Evolutionary conservation across 805 yeast genomes (phyloP).

Genomic region (Lipomyces sp.): DNA sequence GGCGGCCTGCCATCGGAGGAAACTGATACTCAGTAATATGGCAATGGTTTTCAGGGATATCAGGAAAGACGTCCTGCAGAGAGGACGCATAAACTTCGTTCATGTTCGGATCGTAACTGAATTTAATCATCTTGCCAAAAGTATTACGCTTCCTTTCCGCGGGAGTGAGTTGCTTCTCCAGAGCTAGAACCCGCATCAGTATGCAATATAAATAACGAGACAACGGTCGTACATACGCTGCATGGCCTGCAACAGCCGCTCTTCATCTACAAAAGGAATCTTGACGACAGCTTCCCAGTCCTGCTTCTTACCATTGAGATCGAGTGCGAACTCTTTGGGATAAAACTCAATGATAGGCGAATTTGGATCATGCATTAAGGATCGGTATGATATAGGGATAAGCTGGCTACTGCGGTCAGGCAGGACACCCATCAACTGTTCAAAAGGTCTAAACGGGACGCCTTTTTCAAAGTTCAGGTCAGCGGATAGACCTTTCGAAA

Average conservation of each 20-base stretch:
- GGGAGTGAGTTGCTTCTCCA: conserved; percentile 62
- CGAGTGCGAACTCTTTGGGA: conserved; percentile 84
- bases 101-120: conserved; percentile 76
- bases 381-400: conserved; percentile 72
- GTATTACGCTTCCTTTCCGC: conserved; percentile 77
- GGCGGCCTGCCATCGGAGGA: conserved; percentile 51
- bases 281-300: conserved; percentile 98
- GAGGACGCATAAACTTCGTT: conserved; percentile 74
- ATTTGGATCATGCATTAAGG: conserved; percentile 79
- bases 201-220: not conserved
- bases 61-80: conserved; percentile 73
- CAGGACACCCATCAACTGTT: conserved; percentile 95
- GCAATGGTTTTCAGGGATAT: conserved; percentile 80
- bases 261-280: conserved; percentile 87
- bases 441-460: conserved; percentile 85
- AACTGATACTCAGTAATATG: conserved; percentile 61
- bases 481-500: conserved; percentile 63
- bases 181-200: conserved; percentile 44
- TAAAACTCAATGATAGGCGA: conserved; percentile 92
- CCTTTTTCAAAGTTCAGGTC: conserved; percentile 70
- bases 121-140: conserved; percentile 71
- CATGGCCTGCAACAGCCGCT: conserved; percentile 73
- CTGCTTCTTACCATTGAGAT: conserved; percentile 92
- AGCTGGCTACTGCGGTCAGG: conserved; percentile 87
- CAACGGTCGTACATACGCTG: conserved; percentile 44